A percentile compares a stretch with the other conserved stretches of the same genome.
Conservation (phyloP, 2,329 filamentous ascomycete species). For the Trichoderma endophyticum region DNA sequence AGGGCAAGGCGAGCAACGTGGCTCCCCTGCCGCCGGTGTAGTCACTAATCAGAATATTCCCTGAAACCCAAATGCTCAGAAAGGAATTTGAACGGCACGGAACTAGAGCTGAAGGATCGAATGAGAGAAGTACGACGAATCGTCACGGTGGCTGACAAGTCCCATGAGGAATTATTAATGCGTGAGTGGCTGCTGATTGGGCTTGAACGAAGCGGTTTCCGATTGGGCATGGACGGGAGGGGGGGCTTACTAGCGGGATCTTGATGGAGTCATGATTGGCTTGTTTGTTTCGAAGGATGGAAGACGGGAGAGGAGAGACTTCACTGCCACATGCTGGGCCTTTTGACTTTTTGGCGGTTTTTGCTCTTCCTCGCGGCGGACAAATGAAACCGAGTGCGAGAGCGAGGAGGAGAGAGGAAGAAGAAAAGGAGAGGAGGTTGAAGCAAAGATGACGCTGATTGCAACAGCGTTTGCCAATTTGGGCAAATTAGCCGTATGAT, state of each 20-base stretch:
- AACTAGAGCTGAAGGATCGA: neutral
- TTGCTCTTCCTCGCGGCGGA: neutral
- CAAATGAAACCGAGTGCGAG: neutral
- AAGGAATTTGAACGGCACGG: neutral
- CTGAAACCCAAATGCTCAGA: neutral
- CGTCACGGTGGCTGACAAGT: neutral
- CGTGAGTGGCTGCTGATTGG: slow-evolving; percentile 9
- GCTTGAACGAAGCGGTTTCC: neutral
- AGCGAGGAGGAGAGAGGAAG: neutral
- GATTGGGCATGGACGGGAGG: neutral
- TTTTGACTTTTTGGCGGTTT: slow-evolving; percentile 3
- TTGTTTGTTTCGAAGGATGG: neutral
- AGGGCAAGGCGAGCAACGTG: neutral
- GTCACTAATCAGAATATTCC: neutral
- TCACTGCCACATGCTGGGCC: neutral
- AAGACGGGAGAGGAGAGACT: neutral
- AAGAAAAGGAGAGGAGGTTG: neutral
- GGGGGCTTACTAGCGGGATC: neutral
- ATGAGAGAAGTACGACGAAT: neutral
- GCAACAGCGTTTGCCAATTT: neutral
- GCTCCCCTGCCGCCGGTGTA: neutral
- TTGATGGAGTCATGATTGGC: neutral
- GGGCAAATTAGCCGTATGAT: neutral
- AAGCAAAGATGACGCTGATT: neutral
- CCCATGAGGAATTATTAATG: slow-evolving; percentile 2